These are phyloP conservation scores for Alternaria angustiovoidea DNA, from an alignment of 2,329 filamentous ascomycete genomes.

Conservation along the genomic window DNA sequence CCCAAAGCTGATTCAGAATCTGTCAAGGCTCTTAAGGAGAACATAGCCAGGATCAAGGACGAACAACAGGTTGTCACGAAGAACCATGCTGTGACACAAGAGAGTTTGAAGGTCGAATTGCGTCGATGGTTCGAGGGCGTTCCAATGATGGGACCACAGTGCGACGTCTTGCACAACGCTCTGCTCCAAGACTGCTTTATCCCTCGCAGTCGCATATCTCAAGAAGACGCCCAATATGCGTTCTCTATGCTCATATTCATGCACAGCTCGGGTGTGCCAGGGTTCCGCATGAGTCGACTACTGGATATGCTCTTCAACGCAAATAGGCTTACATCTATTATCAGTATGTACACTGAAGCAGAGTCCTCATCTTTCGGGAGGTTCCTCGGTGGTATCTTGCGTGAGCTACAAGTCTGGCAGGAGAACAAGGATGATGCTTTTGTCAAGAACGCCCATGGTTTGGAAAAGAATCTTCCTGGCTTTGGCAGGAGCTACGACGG, in stretches of 20 bases:
- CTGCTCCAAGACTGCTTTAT: conserved; percentile 91
- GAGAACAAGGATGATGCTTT: conserved; percentile 73
- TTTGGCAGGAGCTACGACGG: conserved; percentile 78
- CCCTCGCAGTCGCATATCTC: conserved; percentile 84
- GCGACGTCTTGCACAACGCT: conserved; percentile 69
- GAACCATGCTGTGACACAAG: conserved; percentile 59
- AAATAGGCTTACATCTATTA: conserved; percentile 79
- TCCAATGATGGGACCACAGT: conserved; percentile 66
- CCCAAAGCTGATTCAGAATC: conserved; percentile 64
- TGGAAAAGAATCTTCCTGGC: conserved; percentile 72
- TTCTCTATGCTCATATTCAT: conserved; percentile 88
- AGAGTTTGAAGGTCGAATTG: conserved; percentile 78
- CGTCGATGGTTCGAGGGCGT: conserved; percentile 77
- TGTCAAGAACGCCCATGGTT: conserved; percentile 80
- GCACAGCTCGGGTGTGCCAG: conserved; percentile 82
- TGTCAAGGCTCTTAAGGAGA: conserved; percentile 76
- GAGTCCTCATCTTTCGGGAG: conserved; percentile 94
- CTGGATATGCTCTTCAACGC: conserved; percentile 86
- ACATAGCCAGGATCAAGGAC: conserved; percentile 63
- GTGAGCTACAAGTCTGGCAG: conserved; percentile 86
- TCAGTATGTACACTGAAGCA: conserved; percentile 88
- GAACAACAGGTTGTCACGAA: conserved; percentile 63
- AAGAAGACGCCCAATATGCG: conserved; percentile 86
- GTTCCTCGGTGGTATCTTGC: conserved; percentile 83
- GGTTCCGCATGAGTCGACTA: conserved; percentile 85